phyloP scores from a whole-genome alignment of 108 stramenopile genomes.

The Nitzschia sp. region DNA sequence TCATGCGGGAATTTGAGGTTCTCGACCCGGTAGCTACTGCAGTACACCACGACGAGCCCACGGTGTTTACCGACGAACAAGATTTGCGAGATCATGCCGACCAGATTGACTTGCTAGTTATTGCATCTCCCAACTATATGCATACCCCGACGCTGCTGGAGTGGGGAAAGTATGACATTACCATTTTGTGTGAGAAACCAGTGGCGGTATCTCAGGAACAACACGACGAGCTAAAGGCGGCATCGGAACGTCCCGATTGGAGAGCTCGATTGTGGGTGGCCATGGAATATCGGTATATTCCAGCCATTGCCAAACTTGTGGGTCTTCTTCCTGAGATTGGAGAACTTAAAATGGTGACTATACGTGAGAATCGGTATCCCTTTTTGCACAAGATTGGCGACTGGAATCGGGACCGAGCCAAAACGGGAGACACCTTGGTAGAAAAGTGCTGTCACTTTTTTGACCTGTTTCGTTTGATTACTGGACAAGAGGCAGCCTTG shows the following conservation, averaged over 20 bases:
- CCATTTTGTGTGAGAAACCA: slow-evolving; percentile 81
- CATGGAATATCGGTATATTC: slow-evolving; percentile 91
- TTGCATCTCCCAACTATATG: slow-evolving; percentile 81
- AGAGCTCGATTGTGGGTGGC: slow-evolving; percentile 79
- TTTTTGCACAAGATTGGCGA: slow-evolving; percentile 78
- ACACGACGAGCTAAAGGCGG: slow-evolving; percentile 44
- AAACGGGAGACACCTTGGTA: slow-evolving; percentile 79
- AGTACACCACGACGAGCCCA: slow-evolving; percentile 43
- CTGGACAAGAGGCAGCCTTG: slow-evolving; percentile 63
- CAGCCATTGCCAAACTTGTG: slow-evolving; percentile 75
- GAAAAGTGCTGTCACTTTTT: slow-evolving; percentile 91
- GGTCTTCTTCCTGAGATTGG: slow-evolving; percentile 70
- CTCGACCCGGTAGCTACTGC: slow-evolving; percentile 25
- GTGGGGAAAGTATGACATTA: slow-evolving; percentile 68
- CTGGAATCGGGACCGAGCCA: slow-evolving; percentile 78
- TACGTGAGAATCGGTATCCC: slow-evolving; percentile 85
- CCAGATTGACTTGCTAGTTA: slow-evolving; percentile 77
- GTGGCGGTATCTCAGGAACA: slow-evolving; percentile 78
- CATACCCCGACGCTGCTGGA: slow-evolving; percentile 70
- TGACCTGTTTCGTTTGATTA: slow-evolving; percentile 84
- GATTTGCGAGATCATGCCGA: slow-evolving; percentile 58
- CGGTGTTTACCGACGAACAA: slow-evolving; percentile 54
- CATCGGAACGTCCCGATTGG: slow-evolving; percentile 38
- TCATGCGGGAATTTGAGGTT: slow-evolving; percentile 37
- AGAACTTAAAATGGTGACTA: slow-evolving; percentile 78